Percentiles rank a stretch among this genome's conserved stretches.
These are phyloP conservation scores for Pilaira anomala DNA, from an alignment of 192 early-diverging fungal genomes.

Conservation along the genomic window DNA sequence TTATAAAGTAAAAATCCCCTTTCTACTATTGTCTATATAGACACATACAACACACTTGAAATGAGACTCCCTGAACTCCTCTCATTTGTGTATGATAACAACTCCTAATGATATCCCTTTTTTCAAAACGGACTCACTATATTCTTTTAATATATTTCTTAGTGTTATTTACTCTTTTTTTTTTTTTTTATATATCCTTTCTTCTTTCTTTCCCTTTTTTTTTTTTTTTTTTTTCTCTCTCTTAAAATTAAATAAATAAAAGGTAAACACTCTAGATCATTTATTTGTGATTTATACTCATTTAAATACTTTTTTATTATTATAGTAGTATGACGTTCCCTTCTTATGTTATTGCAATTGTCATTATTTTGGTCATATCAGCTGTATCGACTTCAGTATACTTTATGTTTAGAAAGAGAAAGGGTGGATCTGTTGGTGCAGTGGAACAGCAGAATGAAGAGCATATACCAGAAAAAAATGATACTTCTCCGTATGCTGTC, in stretches of 20 bases:
- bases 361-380: not conserved
- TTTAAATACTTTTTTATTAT: not conserved
- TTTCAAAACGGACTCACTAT: not conserved
- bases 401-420: conserved; percentile 11
- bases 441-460: not conserved
- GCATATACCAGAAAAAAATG: not conserved
- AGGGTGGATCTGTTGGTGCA: not conserved
- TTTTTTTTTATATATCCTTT: conserved; percentile 6
- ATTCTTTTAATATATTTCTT: conserved; percentile 1
- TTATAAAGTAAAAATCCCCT: too few species aligned
- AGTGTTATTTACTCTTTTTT: too few species aligned
- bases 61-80: too few species aligned
- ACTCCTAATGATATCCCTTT: too few species aligned
- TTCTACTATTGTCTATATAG: too few species aligned
- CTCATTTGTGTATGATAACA: too few species aligned
- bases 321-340: not conserved
- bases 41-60: too few species aligned
- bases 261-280: not conserved
- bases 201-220: not conserved
- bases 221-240: not conserved
- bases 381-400: not conserved
- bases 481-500: conserved; percentile 1
- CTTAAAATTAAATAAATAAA: not conserved
- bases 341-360: not conserved
- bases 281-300: not conserved